Percentiles rank a stretch among this genome's conserved stretches.
These are phyloP conservation scores for Penicillium sp. DNA, from an alignment of 2,329 filamentous ascomycete genomes.

Conservation along the genomic window DNA sequence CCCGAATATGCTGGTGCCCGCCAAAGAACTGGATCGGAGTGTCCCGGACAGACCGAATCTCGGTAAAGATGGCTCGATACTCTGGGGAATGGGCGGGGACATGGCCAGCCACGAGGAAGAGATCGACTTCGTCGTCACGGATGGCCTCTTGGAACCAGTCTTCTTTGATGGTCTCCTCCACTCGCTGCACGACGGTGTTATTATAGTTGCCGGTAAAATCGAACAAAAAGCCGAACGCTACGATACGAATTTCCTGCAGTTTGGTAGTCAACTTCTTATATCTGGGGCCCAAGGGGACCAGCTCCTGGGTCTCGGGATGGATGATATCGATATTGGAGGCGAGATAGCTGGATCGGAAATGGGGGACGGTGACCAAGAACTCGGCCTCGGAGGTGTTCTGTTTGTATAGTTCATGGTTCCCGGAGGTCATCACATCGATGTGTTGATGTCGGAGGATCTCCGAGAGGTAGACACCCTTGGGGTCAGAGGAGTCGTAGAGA, in stretches of 20 bases:
- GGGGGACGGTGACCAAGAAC: constrained; percentile 77
- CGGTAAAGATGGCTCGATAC: constrained; percentile 75
- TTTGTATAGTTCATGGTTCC: constrained; percentile 95
- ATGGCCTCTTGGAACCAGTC: constrained; percentile 89
- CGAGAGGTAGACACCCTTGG: constrained; percentile 86
- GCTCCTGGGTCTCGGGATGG: constrained; percentile 70
- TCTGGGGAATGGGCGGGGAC: constrained; percentile 81
- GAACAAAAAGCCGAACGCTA: constrained; percentile 94
- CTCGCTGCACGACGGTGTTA: constrained; percentile 82
- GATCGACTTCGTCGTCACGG: constrained; percentile 74
- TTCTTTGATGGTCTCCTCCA: constrained; percentile 79
- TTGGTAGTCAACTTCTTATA: constrained; percentile 91
- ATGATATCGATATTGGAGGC: constrained; percentile 93
- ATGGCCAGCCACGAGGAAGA: constrained; percentile 87
- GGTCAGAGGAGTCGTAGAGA: constrained; percentile 85
- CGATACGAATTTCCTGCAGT: constrained; percentile 79
- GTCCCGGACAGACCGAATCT: constrained; percentile 76
- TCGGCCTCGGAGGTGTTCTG: constrained; percentile 77
- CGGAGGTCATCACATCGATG: constrained; percentile 82
- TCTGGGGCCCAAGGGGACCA: constrained; percentile 76
- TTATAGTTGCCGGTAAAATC: constrained; percentile 90
- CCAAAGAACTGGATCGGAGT: constrained; percentile 91
- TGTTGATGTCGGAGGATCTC: constrained; percentile 82
- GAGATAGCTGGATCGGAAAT: constrained; percentile 79
- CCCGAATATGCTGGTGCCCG: constrained; percentile 86